phyloP scores from a whole-genome alignment of 176 grass and related monocot species.

The Leersia perrieri region DNA sequence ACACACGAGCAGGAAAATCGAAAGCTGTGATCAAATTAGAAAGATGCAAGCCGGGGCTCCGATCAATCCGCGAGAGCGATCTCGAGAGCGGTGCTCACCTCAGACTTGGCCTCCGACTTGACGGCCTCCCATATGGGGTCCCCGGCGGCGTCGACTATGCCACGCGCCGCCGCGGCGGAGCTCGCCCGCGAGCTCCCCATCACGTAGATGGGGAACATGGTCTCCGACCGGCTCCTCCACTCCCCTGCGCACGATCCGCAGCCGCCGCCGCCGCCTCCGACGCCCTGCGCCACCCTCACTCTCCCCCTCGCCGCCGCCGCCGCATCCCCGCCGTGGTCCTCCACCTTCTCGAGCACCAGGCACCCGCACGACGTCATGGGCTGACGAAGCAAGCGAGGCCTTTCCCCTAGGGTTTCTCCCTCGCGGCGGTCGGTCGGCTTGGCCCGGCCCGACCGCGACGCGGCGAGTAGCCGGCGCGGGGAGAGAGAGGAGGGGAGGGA shows the following conservation, averaged over 20 bases:
- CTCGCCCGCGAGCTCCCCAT: constrained; percentile 56
- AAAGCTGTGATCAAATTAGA: not conserved
- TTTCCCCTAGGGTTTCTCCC: constrained; percentile 22
- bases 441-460: too few species aligned
- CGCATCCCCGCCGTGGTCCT: constrained; percentile 40
- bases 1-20: not conserved
- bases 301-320: constrained; percentile 36
- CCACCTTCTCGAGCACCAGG: constrained; percentile 63
- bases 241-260: constrained; percentile 38
- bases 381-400: not conserved
- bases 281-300: constrained; percentile 6
- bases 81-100: constrained; percentile 39
- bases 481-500: not conserved
- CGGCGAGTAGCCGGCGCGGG: not conserved
- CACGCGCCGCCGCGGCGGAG: constrained; percentile 42
- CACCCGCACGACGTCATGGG: constrained; percentile 71
- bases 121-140: constrained; percentile 94
- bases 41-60: not conserved
- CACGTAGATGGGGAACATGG: constrained; percentile 91
- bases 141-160: constrained; percentile 53
- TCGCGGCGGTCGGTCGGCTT: not conserved
- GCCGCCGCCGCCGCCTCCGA: not conserved
- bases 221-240: constrained; percentile 56
- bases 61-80: not conserved
- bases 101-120: constrained; percentile 72